A percentile compares a stretch with the other conserved stretches of the same genome.
Evolutionary conservation across 139 green algal genomes (phyloP).

Genomic region (Zygnema circumcarinatum): DNA sequence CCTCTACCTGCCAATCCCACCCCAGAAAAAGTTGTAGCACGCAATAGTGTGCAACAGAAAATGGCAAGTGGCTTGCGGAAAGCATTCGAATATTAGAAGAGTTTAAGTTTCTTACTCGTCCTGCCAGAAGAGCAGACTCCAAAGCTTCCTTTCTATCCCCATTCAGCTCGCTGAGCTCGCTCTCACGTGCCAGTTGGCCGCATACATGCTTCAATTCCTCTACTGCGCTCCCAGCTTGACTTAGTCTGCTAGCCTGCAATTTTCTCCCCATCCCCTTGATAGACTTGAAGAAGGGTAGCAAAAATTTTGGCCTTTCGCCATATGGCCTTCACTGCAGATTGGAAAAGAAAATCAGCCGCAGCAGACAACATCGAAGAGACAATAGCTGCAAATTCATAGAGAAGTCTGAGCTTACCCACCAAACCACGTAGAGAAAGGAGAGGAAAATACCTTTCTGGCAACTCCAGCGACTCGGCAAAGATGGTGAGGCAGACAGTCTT

Average conservation of each 20-base stretch:
- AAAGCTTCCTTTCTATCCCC: background rate
- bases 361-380: no score
- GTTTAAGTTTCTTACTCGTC: background rate
- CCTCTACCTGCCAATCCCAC: slow-evolving; percentile 66
- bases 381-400: no score
- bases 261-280: no score
- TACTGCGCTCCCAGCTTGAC: slow-evolving; percentile 17
- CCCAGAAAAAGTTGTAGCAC: background rate
- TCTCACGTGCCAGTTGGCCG: background rate
- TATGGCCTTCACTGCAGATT: no score
- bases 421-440: no score
- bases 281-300: no score
- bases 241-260: slow-evolving; percentile 9
- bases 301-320: no score
- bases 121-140: background rate
- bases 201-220: slow-evolving; percentile 39
- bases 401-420: no score
- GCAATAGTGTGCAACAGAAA: background rate
- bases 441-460: slow-evolving; percentile 69
- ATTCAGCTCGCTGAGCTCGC: background rate
- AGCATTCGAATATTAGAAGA: no score
- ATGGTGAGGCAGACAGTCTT: slow-evolving; percentile 20
- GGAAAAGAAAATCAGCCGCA: no score
- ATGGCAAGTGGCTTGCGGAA: slow-evolving; percentile 9
- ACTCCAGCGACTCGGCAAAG: slow-evolving; percentile 58